Evolutionary conservation across 768 basidiomycete genomes (phyloP), one percentile per base, ranked within the genome.

Genomic region (Pisolithus microcarpus): DNA sequence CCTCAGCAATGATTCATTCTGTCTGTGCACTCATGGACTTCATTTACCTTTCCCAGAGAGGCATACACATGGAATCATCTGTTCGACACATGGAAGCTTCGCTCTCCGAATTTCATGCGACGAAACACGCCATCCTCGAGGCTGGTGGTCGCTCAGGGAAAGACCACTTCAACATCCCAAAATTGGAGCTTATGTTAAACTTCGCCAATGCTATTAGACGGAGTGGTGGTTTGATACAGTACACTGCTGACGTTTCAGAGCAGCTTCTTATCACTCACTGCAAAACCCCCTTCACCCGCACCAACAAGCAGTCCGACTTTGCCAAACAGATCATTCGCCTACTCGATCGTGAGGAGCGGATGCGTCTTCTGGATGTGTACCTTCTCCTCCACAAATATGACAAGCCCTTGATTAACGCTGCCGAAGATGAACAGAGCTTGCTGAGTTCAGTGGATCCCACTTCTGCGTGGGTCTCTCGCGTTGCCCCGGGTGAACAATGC

Each of bases 271-370:
- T 69, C 50, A 59, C 54, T 3, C 50, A 63, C 16, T 63, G 70
- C 51, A 72, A 71, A 49, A 43, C 62, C 19, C 67, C 67, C 52
- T 65, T 52, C 48, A 59, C 18, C 26, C 58, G 19, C 8, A 55
- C 54, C 6, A 55, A 19, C n/a, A 31, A 57, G 52, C 13, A 72
- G 60, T 21, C 62, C 7, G 49, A 65, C 23, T 69, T 68, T 43
- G 57, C 66, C 38, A 34, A 61, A 0, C 70, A 74, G 53, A 68
- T 74, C 31, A 65, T 63, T n/a, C 52, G 57, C 4, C 51, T 61
- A 39, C 56, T 75, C 7, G 65, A 72, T 43, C 61, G 59, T 0
- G 24, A 39, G 2, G 69, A 73, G n/a, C 68, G 64, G 49, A 52
- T 64, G n/a, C 46, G 52, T 2, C 26, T 40, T 0, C 72, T 73